Conservation (phyloP, 2,329 filamentous ascomycete species). For the Davidsoniella neocaledoniae region DNA sequence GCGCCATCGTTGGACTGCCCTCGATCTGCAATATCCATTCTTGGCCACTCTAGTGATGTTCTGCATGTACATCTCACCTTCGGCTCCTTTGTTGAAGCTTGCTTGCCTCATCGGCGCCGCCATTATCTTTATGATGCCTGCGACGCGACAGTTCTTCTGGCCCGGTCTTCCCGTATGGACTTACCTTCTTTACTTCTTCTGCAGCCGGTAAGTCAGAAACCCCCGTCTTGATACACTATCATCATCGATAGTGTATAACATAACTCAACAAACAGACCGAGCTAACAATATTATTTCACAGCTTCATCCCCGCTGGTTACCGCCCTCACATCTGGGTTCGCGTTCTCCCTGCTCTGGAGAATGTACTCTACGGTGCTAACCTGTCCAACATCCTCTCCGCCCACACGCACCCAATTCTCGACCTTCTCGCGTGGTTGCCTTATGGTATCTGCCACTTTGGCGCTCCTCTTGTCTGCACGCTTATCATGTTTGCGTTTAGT, state of each 20-base stretch:
- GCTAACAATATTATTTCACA: conserved; percentile 20
- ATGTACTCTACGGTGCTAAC: conserved; percentile 91
- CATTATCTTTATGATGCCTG: conserved; percentile 58
- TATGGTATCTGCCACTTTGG: conserved; percentile 87
- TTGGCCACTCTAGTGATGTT: conserved; percentile 63
- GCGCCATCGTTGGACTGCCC: conserved; percentile 61
- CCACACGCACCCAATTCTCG: conserved; percentile 67
- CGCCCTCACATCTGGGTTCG: conserved; percentile 91
- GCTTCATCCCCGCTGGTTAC: conserved; percentile 78
- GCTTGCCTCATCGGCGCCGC: conserved; percentile 50
- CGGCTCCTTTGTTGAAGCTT: conserved; percentile 65
- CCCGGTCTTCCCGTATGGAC: conserved; percentile 72
- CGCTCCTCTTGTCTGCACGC: conserved; percentile 62
- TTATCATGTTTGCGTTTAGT: conserved; percentile 71
- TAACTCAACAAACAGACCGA: background rate
- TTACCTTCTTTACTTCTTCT: conserved; percentile 84
- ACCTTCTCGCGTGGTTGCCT: conserved; percentile 81
- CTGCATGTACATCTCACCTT: conserved; percentile 65
- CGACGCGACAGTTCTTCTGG: conserved; percentile 80
- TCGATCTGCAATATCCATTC: conserved; percentile 73
- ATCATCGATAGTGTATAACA: background rate
- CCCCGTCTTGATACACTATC: conserved; percentile 9
- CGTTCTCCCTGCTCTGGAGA: conserved; percentile 83
- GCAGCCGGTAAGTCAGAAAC: conserved; percentile 59
- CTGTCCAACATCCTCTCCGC: conserved; percentile 89